Conservation (phyloP, 306 rosid genomes). For the Vachellia collinsii region DNA sequence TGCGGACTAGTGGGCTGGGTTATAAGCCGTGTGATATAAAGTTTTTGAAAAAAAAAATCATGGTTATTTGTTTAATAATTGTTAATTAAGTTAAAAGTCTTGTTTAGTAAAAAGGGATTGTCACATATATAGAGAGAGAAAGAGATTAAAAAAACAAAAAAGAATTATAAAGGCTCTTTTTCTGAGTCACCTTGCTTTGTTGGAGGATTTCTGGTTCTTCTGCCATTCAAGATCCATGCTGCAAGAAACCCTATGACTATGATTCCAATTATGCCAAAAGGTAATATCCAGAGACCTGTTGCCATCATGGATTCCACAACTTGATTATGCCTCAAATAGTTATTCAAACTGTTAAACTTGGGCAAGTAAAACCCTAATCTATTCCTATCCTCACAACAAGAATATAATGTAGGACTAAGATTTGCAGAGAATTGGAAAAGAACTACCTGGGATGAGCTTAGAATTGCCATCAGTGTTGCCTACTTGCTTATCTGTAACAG, state of each 20-base stretch:
- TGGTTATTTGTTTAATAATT: too few relatives aligned
- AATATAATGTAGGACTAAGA: not conserved
- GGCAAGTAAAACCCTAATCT: not conserved
- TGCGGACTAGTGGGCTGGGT: too few relatives aligned
- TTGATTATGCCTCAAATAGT: conserved; percentile 2
- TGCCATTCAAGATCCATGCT: conserved; percentile 35
- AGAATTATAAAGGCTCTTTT: conserved; percentile 9
- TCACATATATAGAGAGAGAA: too few relatives aligned
- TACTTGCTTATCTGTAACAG: conserved; percentile 34
- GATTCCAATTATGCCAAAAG: conserved; percentile 42
- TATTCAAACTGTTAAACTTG: conserved; percentile 9
- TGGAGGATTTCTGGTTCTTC: conserved; percentile 29
- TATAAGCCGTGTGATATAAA: too few relatives aligned
- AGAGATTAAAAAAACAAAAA: too few relatives aligned
- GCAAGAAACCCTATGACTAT: conserved; percentile 33
- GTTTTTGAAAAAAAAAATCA: too few relatives aligned
- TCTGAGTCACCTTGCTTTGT: conserved; percentile 28
- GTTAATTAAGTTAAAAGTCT: too few relatives aligned
- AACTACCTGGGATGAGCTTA: conserved; percentile 24
- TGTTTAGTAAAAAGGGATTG: too few relatives aligned
- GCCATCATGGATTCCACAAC: conserved; percentile 21
- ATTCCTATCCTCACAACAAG: not conserved
- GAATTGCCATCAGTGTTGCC: conserved; percentile 15
- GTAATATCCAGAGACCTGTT: conserved; percentile 51
- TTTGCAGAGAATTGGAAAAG: not conserved